Base-by-base conservation (phyloP, 306 rosid genomes). In the Fagus sylvatica region DNA sequence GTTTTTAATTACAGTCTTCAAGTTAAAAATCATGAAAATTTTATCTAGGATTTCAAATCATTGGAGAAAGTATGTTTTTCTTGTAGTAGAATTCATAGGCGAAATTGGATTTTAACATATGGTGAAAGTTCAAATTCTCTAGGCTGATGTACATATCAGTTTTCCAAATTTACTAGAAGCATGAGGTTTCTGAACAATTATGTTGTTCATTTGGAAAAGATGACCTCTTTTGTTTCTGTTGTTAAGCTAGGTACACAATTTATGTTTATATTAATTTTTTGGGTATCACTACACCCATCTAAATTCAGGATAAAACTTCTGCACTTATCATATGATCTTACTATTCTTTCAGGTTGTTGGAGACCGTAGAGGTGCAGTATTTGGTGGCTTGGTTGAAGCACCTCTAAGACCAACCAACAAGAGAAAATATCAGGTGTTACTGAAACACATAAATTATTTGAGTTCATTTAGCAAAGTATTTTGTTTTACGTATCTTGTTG, bases 341-440 rank as follows among this genome's bases (percentile, higher is more conserved):
- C 67, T 64, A 68, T 36, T 54, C 65, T 81, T 86, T 61, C 84
- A 94, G 98, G 92, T 92, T 87, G 93, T 94, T 69, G 93, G 96
- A 61, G 97, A 94, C 71, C 85, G 81, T 76, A 84, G 79, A 83
- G 98, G 96, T 81, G 97, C 94, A 17, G 96, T 92, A n/a, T 94
- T 94, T 85, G 98, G 96, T 7, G 90, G 97, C 84, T 81, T 94
- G 85, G 88, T 94, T 76, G 98, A 94, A 84, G 96, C 98, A 69
- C 98, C 98, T 43, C 84, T 90, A 34, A 92, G 76, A 79, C 87
- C 97, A 36, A 87, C 91, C 75, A 87, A 54, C 83, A 92, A 85
- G 85, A 91, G 73, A 80, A 89, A 81, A 85, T 94, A 94, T 84
- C 97, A 94, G 98, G 98, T 94, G 80, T 72, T 80, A 39, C 81